Evolutionary conservation across 1,284 basidiomycete species (phyloP).

Genomic region (Uromyces viciae-fabae): DNA sequence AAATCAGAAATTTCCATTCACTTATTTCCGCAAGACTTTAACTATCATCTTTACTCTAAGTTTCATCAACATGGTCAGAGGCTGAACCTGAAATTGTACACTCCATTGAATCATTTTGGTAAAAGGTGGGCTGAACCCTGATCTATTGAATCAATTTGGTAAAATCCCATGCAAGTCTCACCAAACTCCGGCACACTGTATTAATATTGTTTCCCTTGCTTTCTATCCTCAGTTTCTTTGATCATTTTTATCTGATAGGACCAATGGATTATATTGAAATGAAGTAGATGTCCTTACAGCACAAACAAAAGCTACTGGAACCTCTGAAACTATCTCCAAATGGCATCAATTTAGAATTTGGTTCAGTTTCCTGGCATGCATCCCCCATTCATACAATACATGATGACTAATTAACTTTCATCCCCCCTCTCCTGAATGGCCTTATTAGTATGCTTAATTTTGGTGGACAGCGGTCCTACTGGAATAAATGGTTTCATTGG

Average conservation of each 20-base stretch:
- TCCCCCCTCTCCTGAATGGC: too few relatives aligned
- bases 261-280: slow-evolving; percentile 75
- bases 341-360: slow-evolving; percentile 59
- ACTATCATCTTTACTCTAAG: slow-evolving; percentile 59
- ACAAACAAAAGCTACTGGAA: slow-evolving; percentile 85
- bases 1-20: too few relatives aligned
- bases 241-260: slow-evolving; percentile 76
- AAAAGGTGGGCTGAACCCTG: slow-evolving; percentile 85
- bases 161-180: slow-evolving; percentile 58
- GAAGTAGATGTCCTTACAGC: slow-evolving; percentile 85
- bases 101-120: slow-evolving; percentile 79
- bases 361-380: too few relatives aligned
- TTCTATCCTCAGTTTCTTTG: slow-evolving; percentile 72
- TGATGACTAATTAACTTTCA: neutral
- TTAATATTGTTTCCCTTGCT: slow-evolving; percentile 35
- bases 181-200: neutral
- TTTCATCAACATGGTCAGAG: slow-evolving; percentile 51
- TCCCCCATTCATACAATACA: neutral
- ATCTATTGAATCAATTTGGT: slow-evolving; percentile 89
- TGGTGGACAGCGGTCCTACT: slow-evolving; percentile 81
- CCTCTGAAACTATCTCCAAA: slow-evolving; percentile 71
- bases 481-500: slow-evolving; percentile 65
- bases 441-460: slow-evolving; percentile 75
- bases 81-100: slow-evolving; percentile 61
- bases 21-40: too few relatives aligned